Conservation (phyloP, 1,139 yeast genomes). For the Geotrichum carabidarum region DNA sequence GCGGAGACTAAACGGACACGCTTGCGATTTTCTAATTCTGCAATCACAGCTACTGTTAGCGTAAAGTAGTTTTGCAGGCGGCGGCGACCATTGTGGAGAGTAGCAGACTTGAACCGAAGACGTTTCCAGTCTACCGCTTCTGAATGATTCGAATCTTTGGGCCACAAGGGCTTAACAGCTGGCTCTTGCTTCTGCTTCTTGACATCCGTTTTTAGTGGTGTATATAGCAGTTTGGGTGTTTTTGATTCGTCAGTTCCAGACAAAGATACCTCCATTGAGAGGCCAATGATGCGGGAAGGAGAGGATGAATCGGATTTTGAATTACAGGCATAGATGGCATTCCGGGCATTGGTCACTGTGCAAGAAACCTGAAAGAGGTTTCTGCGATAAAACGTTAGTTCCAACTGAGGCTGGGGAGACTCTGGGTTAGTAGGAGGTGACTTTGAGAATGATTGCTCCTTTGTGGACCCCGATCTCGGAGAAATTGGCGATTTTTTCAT, state of each 20-base stretch:
- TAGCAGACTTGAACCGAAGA: conserved; percentile 54
- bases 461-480: not conserved
- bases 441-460: not conserved
- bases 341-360: conserved; percentile 30
- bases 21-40: conserved; percentile 33
- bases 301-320: conserved; percentile 17
- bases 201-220: conserved; percentile 27
- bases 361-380: conserved; percentile 34
- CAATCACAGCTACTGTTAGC: conserved; percentile 44
- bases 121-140: conserved; percentile 39
- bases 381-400: conserved; percentile 33
- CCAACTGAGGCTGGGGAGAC: conserved; percentile 5
- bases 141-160: conserved; percentile 29
- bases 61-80: conserved; percentile 55
- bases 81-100: conserved; percentile 59
- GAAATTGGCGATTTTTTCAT: not conserved
- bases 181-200: conserved; percentile 23
- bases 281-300: conserved; percentile 29
- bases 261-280: conserved; percentile 31
- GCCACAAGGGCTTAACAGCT: conserved; percentile 27
- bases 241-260: conserved; percentile 28
- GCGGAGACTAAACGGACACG: conserved; percentile 30
- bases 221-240: conserved; percentile 29
- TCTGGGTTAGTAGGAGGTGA: conserved; percentile 1
- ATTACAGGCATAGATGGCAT: conserved; percentile 29